A percentile compares a stretch with the other conserved stretches of the same genome.
phyloP scores from a whole-genome alignment of 192 early-diverging fungal species.

The Powellomyces hirtus region DNA sequence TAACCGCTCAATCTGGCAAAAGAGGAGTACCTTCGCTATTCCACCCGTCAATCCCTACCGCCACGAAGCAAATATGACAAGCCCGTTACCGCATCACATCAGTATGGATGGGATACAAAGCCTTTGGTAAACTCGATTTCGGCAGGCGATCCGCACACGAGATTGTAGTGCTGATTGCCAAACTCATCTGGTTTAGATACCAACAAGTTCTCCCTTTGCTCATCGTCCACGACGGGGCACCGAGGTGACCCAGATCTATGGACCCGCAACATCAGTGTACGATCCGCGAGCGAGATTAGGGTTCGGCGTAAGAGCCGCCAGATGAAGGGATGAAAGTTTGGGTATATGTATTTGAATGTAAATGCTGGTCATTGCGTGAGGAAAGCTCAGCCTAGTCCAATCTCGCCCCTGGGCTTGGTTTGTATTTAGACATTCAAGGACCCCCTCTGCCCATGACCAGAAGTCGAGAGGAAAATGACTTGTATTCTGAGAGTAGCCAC shows the following conservation, averaged over 20 bases:
- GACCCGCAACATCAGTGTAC: conserved; percentile 1
- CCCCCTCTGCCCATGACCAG: no score
- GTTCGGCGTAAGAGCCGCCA: neutral
- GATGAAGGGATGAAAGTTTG: no score
- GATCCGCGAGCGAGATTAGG: neutral
- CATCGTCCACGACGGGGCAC: conserved; percentile 1
- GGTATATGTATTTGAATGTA: no score
- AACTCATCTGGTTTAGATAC: neutral
- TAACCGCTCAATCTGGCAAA: neutral
- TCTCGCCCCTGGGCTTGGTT: no score
- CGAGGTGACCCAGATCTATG: conserved; percentile 4
- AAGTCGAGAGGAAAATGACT: no score
- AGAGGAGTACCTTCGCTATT: neutral
- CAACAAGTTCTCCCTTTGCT: neutral
- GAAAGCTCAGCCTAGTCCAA: no score
- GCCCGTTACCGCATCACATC: neutral
- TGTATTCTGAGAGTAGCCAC: no score
- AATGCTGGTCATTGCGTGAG: no score
- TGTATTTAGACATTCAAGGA: no score
- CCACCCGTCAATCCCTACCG: neutral
- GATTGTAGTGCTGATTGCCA: neutral
- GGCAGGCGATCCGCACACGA: no score
- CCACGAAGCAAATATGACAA: neutral
- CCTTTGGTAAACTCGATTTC: conserved; percentile 14
- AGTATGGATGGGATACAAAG: conserved; percentile 2